A percentile compares a stretch with the other conserved stretches of the same genome.
Evolutionary conservation across 1,284 basidiomycete genomes (phyloP).

Genomic region (Meira nashicola): DNA sequence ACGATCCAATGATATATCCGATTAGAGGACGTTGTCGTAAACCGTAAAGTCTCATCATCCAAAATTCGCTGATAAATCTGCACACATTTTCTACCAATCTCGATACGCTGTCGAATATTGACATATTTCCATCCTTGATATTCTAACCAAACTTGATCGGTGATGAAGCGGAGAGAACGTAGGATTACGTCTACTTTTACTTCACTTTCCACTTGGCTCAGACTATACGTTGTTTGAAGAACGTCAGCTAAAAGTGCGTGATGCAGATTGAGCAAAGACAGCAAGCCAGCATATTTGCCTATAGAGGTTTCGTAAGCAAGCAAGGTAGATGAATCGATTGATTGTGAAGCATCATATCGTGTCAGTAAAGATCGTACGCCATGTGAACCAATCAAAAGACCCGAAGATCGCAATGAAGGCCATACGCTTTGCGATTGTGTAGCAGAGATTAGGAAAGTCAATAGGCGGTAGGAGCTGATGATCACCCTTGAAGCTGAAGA

Average conservation of each 20-base stretch:
- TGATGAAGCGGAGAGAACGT: constrained; percentile 70
- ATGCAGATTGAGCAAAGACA: constrained; percentile 70
- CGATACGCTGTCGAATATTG: constrained; percentile 71
- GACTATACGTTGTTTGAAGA: constrained; percentile 59
- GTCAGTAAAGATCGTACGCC: constrained; percentile 23
- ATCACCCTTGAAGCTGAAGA: constrained; percentile 64
- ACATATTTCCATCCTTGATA: constrained; percentile 75
- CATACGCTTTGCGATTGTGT: constrained; percentile 72
- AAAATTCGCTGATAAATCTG: constrained; percentile 66
- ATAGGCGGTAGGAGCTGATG: constrained; percentile 70
- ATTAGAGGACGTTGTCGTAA: constrained; percentile 3
- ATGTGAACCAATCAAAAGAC: constrained; percentile 65
- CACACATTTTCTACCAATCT: constrained; percentile 67
- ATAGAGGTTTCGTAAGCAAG: constrained; percentile 67
- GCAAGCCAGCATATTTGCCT: constrained; percentile 73
- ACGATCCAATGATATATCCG: constrained; percentile 61
- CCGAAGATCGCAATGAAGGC: constrained; percentile 75
- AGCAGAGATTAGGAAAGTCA: constrained; percentile 70
- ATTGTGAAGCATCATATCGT: constrained; percentile 2
- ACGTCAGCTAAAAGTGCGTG: constrained; percentile 71
- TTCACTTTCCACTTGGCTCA: constrained; percentile 60
- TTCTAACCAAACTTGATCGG: constrained; percentile 78
- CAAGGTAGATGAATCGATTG: constrained; percentile 57
- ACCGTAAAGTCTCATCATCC: constrained; percentile 57
- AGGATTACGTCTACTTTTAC: constrained; percentile 76